phyloP scores from a whole-genome alignment of 768 basidiomycete genomes.

The Mycena epipterygia region DNA sequence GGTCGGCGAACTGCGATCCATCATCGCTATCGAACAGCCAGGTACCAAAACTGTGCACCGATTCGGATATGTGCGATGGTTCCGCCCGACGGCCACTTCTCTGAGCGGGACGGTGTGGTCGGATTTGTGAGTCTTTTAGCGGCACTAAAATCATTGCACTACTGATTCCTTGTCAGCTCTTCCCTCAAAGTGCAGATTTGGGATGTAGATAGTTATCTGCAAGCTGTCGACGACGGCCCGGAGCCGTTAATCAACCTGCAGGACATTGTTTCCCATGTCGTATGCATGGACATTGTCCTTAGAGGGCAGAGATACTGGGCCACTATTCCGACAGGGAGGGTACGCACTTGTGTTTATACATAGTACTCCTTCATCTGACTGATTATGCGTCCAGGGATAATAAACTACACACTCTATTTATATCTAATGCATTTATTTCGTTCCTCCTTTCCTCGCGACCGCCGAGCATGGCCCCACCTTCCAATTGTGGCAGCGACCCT shows the following conservation, averaged over 20 bases:
- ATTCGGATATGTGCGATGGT: conserved; percentile 20
- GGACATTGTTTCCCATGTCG: conserved; percentile 7
- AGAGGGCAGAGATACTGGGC: conserved; percentile 3
- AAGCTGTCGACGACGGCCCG: not conserved
- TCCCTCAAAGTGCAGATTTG: conserved; percentile 3
- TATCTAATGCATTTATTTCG: not conserved
- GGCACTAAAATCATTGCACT: not conserved
- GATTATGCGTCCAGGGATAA: not conserved
- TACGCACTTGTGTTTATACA: not conserved
- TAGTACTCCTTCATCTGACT: not conserved
- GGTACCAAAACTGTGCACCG: not conserved
- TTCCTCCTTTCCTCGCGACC: not conserved
- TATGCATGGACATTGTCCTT: not conserved
- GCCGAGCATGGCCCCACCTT: no score
- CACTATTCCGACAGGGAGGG: conserved; percentile 8
- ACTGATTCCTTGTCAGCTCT: not conserved
- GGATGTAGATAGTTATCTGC: not conserved
- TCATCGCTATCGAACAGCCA: not conserved
- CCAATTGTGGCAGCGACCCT: no score
- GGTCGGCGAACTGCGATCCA: conserved; percentile 1
- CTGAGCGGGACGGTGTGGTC: conserved; percentile 5
- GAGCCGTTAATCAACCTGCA: not conserved
- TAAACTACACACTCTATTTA: not conserved
- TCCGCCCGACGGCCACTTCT: not conserved
- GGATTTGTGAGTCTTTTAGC: not conserved